Evolutionary conservation across 345 rosid genomes (phyloP).

Genomic region (Litchi chinensis): DNA sequence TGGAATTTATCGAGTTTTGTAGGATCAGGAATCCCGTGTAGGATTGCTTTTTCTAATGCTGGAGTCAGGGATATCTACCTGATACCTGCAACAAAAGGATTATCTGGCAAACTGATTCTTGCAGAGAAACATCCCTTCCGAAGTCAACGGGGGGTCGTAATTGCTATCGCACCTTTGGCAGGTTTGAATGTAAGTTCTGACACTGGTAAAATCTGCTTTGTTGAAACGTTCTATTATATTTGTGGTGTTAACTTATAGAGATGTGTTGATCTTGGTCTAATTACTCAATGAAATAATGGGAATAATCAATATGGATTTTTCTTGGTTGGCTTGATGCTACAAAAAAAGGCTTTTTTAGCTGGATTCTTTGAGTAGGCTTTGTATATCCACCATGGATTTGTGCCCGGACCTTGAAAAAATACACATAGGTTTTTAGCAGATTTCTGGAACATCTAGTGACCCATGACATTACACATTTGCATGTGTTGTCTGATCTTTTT

Average conservation of each 20-base stretch:
- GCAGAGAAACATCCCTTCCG: conserved; percentile 72
- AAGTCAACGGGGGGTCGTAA: conserved; percentile 54
- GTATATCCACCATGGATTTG: neutral
- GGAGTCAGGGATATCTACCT: conserved; percentile 56
- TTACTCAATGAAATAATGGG: neutral
- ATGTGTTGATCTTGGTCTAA: neutral
- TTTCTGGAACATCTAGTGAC: neutral
- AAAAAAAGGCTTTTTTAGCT: neutral
- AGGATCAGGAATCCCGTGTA: conserved; percentile 62
- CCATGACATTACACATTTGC: neutral
- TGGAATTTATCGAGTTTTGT: conserved; percentile 23
- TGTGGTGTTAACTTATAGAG: neutral
- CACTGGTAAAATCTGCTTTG: neutral
- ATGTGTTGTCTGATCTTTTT: neutral
- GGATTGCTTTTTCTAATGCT: conserved; percentile 58
- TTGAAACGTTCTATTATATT: conserved; percentile 1
- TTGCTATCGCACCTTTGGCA: conserved; percentile 67
- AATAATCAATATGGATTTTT: conserved; percentile 2
- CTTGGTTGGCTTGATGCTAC: neutral
- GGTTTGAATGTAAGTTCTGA: conserved; percentile 50
- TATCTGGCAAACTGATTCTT: conserved; percentile 61
- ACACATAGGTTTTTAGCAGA: neutral
- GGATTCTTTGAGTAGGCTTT: neutral
- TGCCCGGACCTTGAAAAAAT: neutral
- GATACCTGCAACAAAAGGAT: conserved; percentile 45